Base-by-base conservation (phyloP, 2,329 filamentous ascomycete species). In the Phyllosticta citribraziliensis region DNA sequence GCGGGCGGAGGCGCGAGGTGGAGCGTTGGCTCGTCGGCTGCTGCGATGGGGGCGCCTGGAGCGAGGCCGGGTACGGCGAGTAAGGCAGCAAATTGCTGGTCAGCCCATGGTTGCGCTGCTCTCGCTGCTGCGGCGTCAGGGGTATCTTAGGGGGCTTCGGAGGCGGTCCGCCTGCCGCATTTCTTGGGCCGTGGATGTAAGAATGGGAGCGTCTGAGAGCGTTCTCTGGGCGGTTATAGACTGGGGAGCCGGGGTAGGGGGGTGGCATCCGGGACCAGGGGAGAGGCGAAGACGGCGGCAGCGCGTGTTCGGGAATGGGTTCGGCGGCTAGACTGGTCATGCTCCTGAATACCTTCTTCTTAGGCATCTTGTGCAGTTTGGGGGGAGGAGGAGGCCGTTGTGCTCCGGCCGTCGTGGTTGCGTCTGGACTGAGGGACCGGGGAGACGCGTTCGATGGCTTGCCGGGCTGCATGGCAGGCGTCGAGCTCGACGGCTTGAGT, bases 371-470 rank as follows among this genome's bases (percentile, higher is more conserved):
- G 40, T 47, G 40, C 40, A n/a, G 40, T n/a, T n/a, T 17, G n/a
- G 40, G 17, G 2, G 33, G 33, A 6, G 6, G 40, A 47, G 40
- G 40, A 14, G 14, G 40, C 14, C 6, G 40, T 11, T 40, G 35
- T 40, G 35, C 17, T 47, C 12, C 40, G 14, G 8, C n/a, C n/a
- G 40, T 14, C 10, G 35, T 40, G 35, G 35, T n/a, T 47, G 14
- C 40, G 52, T 50, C 17, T 57, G 47, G 59, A 61, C 5, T 62
- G 56, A 19, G 58, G 54, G 51, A 47, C 52, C 59, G 52, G 50
- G 55, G 57, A 8, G 50, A 56, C 30, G 25, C 5, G 14, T 17
- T 47, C 53, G 47, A 24, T 22, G 59, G 51, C 47, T 55, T 57
- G 9, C 56, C 19, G 12, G 60, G 55, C n/a, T 62, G 58, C 5